A percentile compares a stretch with the other conserved stretches of the same genome.
Evolutionary conservation across 306 rosid species (phyloP).

Genomic region (Castanea mollissima): DNA sequence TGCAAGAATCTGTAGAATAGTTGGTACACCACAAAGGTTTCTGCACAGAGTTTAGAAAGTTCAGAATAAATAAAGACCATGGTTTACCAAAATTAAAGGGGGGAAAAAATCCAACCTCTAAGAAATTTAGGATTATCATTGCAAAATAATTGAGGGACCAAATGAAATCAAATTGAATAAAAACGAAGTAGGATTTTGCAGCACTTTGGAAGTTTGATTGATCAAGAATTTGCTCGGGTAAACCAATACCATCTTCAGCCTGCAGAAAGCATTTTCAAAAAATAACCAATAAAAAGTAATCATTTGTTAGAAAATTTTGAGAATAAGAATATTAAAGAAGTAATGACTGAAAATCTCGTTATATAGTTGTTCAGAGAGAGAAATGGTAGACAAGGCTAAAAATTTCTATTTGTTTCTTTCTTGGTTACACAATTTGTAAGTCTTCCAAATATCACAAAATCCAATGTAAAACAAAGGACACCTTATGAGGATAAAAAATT

Average conservation of each 20-base stretch:
- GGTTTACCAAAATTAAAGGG: slow-evolving; percentile 7
- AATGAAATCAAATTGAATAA: slow-evolving; percentile 37
- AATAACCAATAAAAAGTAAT: slow-evolving; percentile 18
- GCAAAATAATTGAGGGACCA: slow-evolving; percentile 80
- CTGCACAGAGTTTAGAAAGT: slow-evolving; percentile 43
- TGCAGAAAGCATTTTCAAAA: slow-evolving; percentile 45
- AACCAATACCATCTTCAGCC: slow-evolving; percentile 94
- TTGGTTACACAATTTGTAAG: not conserved
- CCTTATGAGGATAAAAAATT: not conserved
- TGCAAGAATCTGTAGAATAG: slow-evolving; percentile 46
- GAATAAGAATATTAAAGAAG: not conserved
- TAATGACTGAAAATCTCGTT: not conserved
- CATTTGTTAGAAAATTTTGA: not conserved
- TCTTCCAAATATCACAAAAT: not conserved
- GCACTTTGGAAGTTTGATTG: slow-evolving; percentile 64
- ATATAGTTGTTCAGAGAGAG: not conserved
- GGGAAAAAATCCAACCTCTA: slow-evolving; percentile 59
- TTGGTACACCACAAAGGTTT: slow-evolving; percentile 88
- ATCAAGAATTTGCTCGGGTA: slow-evolving; percentile 88
- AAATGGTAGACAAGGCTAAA: not conserved
- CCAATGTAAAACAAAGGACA: not conserved
- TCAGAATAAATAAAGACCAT: slow-evolving; percentile 8
- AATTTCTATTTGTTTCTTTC: not conserved
- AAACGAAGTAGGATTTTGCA: slow-evolving; percentile 66
- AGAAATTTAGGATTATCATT: slow-evolving; percentile 69